Evolutionary conservation across 2,329 filamentous ascomycete species (phyloP), one percentile per base, ranked within the genome.

Genomic region (Diaporthe humulicola): DNA sequence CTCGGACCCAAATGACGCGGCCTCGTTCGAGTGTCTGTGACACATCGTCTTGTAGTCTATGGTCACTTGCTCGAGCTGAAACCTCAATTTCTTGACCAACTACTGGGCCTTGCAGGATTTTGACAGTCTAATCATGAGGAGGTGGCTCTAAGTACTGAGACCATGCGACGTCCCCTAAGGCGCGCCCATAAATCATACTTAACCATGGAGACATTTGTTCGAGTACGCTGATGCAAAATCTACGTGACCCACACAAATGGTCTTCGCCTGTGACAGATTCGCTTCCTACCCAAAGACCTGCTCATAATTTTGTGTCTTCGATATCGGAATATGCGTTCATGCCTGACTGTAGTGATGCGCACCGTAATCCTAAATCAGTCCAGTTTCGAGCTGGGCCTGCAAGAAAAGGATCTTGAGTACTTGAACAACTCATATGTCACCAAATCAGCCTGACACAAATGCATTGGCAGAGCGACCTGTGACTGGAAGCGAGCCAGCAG

Each of bases 21-120:
- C 6, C 25, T 30, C 50, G 48, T 73, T 73, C 36, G 12, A 40
- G 36, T 73, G 58, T n/a, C 58, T 45, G 25, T 73, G 38, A 73
- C 9, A 50, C 14, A 30, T 7, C 7, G 1, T 45, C 1, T 8
- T 22, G 56, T 2, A 38, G 8, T 8, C 54, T 57, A 33, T 33
- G 15, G 45, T 22, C 45, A 22, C 17, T 15, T 48, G 45, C 45
- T 48, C 2, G 15, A 4, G 25, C 22, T 10, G 48, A 52, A 22
- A 19, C 48, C 48, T 25, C 48, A 25, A n/a, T 10, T 25, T 7
- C 25, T 10, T 25, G 22, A 25, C 48, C 22, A 52, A 52, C 8
- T 1, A 6, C 48, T 52, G 48, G 25, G 10, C 22, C 22, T 52
- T 19, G 10, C 22, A 52, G 48, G 22, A 7, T 25, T 52, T 19